These are phyloP conservation scores for Starmerella potacharoeniae DNA, from an alignment of 805 yeast species.

Conservation along the genomic window DNA sequence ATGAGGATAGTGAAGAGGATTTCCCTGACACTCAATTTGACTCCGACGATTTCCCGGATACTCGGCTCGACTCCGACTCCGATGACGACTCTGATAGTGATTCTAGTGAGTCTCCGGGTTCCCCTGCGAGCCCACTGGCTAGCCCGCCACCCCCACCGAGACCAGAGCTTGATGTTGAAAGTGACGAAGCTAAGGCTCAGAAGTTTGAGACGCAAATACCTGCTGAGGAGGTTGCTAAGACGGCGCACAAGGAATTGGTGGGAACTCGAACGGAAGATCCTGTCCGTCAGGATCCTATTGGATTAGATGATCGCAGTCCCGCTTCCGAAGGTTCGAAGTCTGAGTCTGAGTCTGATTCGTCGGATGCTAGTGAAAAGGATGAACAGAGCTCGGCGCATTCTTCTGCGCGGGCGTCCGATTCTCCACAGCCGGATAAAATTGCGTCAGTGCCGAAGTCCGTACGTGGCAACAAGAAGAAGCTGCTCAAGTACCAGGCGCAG, in stretches of 20 bases:
- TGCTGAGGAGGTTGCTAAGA: background rate
- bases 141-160: background rate
- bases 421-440: background rate
- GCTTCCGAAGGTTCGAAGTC: background rate
- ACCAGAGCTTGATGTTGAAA: slow-evolving; percentile 14
- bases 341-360: slow-evolving; percentile 15
- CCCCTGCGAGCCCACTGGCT: background rate
- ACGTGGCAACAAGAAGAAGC: slow-evolving; percentile 78
- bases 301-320: background rate
- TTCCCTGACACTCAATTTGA: slow-evolving; percentile 25
- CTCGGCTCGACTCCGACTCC: slow-evolving; percentile 18
- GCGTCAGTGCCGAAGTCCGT: slow-evolving; percentile 28
- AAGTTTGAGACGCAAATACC: background rate
- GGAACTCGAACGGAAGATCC: background rate
- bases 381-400: background rate
- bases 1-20: slow-evolving; percentile 9
- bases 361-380: slow-evolving; percentile 13
- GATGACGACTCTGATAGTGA: slow-evolving; percentile 22
- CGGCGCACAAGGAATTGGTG: background rate
- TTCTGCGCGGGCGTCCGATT: background rate
- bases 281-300: background rate
- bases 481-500: slow-evolving; percentile 75
- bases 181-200: slow-evolving; percentile 9
- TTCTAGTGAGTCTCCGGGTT: slow-evolving; percentile 13
- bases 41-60: slow-evolving; percentile 25